Conservation (phyloP, 139 green algal species). For the Chlorella sp. region DNA sequence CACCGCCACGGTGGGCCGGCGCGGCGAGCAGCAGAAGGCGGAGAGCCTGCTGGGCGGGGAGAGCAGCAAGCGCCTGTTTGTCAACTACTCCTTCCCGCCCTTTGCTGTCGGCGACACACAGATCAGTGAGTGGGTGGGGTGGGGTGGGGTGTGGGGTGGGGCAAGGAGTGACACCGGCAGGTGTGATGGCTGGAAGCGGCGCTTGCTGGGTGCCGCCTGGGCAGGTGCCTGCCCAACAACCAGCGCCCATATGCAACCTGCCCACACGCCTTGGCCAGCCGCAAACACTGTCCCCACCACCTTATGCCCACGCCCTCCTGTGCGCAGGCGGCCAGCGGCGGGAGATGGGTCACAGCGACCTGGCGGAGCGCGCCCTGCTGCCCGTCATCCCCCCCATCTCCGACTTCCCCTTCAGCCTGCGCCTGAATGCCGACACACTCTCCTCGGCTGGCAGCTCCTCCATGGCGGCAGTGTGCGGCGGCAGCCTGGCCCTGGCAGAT, state of each 20-base stretch:
- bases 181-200: no score
- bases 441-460: constrained; percentile 58
- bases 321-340: constrained; percentile 58
- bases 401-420: constrained; percentile 71
- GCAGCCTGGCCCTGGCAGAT: constrained; percentile 57
- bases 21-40: constrained; percentile 3
- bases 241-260: background rate
- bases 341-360: constrained; percentile 91
- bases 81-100: constrained; percentile 64
- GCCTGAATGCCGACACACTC: constrained; percentile 67
- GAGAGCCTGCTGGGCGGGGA: constrained; percentile 31
- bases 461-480: constrained; percentile 67
- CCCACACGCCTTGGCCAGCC: background rate
- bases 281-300: background rate
- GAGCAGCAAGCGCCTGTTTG: constrained; percentile 44
- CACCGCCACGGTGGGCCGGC: constrained; percentile 58
- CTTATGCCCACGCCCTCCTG: background rate
- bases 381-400: constrained; percentile 72
- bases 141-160: background rate
- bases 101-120: constrained; percentile 48
- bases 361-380: constrained; percentile 87
- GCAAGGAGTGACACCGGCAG: background rate
- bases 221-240: background rate
- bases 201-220: background rate
- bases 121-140: background rate